Base-by-base conservation (phyloP, 768 basidiomycete species). In the Lactifluus subvellereus region DNA sequence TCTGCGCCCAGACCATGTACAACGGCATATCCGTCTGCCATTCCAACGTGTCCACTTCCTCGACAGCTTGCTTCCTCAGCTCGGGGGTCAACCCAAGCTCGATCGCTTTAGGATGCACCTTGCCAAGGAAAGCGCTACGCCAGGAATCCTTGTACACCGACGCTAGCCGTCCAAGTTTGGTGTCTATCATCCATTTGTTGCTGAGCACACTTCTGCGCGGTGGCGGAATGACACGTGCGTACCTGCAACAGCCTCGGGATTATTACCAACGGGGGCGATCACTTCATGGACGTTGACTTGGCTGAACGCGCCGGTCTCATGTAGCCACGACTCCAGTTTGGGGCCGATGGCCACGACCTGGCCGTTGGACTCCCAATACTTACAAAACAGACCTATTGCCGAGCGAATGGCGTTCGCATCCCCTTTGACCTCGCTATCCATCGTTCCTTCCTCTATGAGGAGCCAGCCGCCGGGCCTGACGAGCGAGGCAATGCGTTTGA, bases 381-480 rank as follows among this genome's bases (percentile, higher is more conserved):
- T 54, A 45, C 14, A n/a, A 11, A 54, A 22, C 18, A 47, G 38
- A 1, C 22, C 51, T 45, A 35, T n/a, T 33, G 32, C 47, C 33
- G 51, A 40, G 2, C 38, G 60, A 18, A 62, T 13, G 47, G 50
- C 52, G 5, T 4, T 45, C 14, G 45, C 60, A 11, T 57, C 37
- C 10, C 60, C 67, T 6, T 42, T 37, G 38, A 60, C 20, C 32
- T 38, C 57, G 13, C 50, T 42, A 10, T 20, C 6, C 43, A 57
- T 32, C 35, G 60, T 59, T 22, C 61, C 58, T 16, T 72, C 71
- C 18, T 71, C 70, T 55, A 72, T 32, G 38, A 72, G 62, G 20
- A 72, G 64, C 67, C 69, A 70, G 27, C 70, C 71, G 8, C 70
- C 69, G 3, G 70, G 71, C 35, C 59, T 65, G 57, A 72, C 62